Evolutionary conservation across 495 filamentous ascomycete genomes (phyloP), one percentile per base, ranked within the genome.

Genomic region (Viridothelium virens): DNA sequence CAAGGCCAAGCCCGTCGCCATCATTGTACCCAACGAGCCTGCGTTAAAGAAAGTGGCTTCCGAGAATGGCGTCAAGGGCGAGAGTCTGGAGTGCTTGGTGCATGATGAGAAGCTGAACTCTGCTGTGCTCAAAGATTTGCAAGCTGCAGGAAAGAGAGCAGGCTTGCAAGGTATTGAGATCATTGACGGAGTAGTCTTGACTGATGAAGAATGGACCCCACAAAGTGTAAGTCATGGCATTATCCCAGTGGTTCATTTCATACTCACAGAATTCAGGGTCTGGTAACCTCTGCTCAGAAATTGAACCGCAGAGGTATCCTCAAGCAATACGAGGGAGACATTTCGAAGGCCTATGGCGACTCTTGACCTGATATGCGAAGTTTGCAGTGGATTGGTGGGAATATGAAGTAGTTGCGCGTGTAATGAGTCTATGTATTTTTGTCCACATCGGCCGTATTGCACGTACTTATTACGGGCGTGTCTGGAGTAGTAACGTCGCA

Each of bases 181-280:
- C 62, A 88, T 98, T 70, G 88, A 91, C 66, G 94, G 94, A 68
- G 91, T 95, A 16, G 91, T 96, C 5, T 75, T 98, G 74, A 89
- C 91, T 1, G 92, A 96, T 69, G 93, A 98, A 77, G 94, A 98
- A 75, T 98, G 94, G 94, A 97, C 89, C 36, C 90, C 94, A 62
- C 89, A 95, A 63, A 97, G 96, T 78, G 93, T 96, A 82, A 86
- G 91, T 82, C 64, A 59, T 67, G 63, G 6, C 18, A 33, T 18
- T 56, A 31, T 12, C 61, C 16, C 10, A n/a, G 7, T 61, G 61
- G 3, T 36, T 7, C 11, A 61, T 63, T 14, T 25, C 31, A 63
- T 56, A 38, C 34, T 44, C 14, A 61, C 18, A 31, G 6, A 12
- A 7, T 12, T n/a, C 44, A 91, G 88, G 76, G 77, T 66, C 73